Evolutionary conservation across 2,329 filamentous ascomycete genomes (phyloP).

Genomic region (Phaeophleospora eucalypticola): DNA sequence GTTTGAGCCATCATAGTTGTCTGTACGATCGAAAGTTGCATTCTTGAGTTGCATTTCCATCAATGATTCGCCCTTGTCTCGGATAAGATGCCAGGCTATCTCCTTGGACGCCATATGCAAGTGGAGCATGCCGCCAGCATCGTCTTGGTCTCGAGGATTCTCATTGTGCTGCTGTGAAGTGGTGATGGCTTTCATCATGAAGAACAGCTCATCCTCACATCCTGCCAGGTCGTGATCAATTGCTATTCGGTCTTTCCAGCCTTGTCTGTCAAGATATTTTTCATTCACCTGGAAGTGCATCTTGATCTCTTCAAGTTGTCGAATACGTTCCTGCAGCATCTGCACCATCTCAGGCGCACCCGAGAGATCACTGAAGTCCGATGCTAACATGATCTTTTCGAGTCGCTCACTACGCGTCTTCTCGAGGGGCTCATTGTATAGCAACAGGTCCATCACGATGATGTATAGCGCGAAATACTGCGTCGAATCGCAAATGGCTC

Average conservation of each 20-base stretch:
- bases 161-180: conserved; percentile 84
- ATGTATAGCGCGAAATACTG: conserved; percentile 99
- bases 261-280: conserved; percentile 77
- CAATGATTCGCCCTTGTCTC: conserved; percentile 71
- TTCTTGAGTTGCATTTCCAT: conserved; percentile 90
- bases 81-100: conserved; percentile 95
- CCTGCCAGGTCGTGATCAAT: conserved; percentile 83
- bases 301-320: conserved; percentile 94
- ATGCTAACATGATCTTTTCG: conserved; percentile 98
- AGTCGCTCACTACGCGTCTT: conserved; percentile 94
- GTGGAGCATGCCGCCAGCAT: conserved; percentile 71
- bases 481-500: conserved; percentile 92
- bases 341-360: conserved; percentile 92
- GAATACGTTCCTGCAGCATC: conserved; percentile 84
- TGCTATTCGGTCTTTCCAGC: conserved; percentile 85
- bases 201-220: conserved; percentile 96
- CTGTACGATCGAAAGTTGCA: conserved; percentile 88
- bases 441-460: conserved; percentile 89
- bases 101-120: conserved; percentile 94
- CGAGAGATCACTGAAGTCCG: conserved; percentile 94
- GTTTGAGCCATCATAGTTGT: conserved; percentile 96
- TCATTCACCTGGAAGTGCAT: conserved; percentile 91
- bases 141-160: conserved; percentile 62
- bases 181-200: conserved; percentile 99
- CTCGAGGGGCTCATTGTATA: conserved; percentile 94